Conservation (phyloP, 2,329 filamentous ascomycete species). For the Ophiostoma himal-ulmi region DNA sequence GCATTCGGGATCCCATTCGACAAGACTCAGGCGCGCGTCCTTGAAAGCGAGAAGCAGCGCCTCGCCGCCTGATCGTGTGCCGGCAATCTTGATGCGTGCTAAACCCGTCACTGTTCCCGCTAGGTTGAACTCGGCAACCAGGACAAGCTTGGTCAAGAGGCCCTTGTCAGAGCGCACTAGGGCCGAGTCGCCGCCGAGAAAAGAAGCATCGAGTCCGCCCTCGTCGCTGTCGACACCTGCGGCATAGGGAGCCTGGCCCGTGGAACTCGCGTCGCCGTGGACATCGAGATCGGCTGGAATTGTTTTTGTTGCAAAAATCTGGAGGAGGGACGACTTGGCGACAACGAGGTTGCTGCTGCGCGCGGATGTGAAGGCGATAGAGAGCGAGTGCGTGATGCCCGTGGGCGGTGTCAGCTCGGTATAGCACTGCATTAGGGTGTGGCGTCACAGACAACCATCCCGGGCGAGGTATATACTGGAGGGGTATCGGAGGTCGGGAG, state of each 20-base stretch:
- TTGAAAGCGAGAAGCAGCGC: conserved; percentile 77
- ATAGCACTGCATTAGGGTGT: conserved; percentile 79
- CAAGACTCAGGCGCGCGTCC: conserved; percentile 85
- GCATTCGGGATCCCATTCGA: conserved; percentile 86
- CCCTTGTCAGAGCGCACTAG: conserved; percentile 57
- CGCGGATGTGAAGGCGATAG: conserved; percentile 68
- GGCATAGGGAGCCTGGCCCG: conserved; percentile 30
- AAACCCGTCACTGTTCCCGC: conserved; percentile 80
- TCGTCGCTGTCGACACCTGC: conserved; percentile 54
- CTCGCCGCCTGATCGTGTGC: conserved; percentile 74
- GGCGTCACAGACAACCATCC: conserved; percentile 27
- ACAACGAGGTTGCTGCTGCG: conserved; percentile 79
- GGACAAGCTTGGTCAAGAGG: conserved; percentile 69
- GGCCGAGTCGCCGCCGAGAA: conserved; percentile 58
- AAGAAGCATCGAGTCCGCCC: conserved; percentile 60
- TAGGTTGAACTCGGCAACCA: conserved; percentile 77
- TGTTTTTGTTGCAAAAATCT: conserved; percentile 74
- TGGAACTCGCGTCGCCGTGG: conserved; percentile 34
- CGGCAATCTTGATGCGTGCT: conserved; percentile 65
- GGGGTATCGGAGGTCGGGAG: background rate
- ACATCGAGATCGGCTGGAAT: conserved; percentile 58
- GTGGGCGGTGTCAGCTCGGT: conserved; percentile 91
- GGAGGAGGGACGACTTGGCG: conserved; percentile 85
- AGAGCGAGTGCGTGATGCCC: conserved; percentile 83
- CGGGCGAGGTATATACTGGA: background rate